These are phyloP conservation scores for Termitomyces sp. DNA, from an alignment of 768 basidiomycete species.

Conservation along the genomic window DNA sequence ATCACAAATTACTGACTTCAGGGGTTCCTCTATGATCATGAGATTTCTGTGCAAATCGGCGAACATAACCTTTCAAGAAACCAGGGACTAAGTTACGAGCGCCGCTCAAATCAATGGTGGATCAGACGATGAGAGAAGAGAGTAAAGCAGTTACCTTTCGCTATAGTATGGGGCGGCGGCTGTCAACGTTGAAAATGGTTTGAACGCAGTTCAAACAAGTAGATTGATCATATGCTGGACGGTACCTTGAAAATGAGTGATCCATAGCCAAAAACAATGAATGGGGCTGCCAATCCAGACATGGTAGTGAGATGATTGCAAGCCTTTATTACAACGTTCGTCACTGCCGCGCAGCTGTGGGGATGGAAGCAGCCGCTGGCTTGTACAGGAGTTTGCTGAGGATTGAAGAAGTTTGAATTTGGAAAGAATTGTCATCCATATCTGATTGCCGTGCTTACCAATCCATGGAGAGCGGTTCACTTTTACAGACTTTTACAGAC, in stretches of 20 bases:
- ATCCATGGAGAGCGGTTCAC: too few relatives aligned
- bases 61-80: conserved; percentile 86
- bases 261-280: conserved; percentile 89
- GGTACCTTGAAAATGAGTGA: conserved; percentile 88
- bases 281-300: conserved; percentile 25
- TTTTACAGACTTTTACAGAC: too few relatives aligned
- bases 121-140: not conserved
- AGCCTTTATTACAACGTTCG: too few relatives aligned
- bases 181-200: conserved; percentile 22
- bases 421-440: too few relatives aligned
- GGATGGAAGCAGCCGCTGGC: too few relatives aligned
- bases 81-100: conserved; percentile 71
- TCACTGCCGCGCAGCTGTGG: too few relatives aligned
- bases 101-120: not conserved
- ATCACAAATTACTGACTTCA: conserved; percentile 42
- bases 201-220: not conserved
- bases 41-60: conserved; percentile 87
- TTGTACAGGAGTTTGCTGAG: too few relatives aligned
- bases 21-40: conserved; percentile 93
- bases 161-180: conserved; percentile 80
- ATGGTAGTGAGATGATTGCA: too few relatives aligned
- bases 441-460: too few relatives aligned
- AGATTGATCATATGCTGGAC: not conserved
- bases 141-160: conserved; percentile 45
- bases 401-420: too few relatives aligned